Evolutionary conservation across 2,329 filamentous ascomycete genomes (phyloP).

Genomic region (Aspergillus sp.): DNA sequence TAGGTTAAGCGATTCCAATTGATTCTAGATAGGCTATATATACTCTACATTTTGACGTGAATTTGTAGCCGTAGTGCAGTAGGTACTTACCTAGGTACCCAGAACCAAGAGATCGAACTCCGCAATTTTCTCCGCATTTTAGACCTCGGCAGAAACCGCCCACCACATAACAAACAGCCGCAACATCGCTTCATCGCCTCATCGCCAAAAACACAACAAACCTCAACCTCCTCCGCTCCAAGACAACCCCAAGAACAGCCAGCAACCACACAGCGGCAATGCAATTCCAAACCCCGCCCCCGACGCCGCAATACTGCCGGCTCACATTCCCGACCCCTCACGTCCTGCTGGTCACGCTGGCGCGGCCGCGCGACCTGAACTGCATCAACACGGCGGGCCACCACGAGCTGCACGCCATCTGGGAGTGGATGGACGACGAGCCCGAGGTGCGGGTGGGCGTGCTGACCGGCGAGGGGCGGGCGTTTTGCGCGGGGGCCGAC

Average conservation of each 20-base stretch:
- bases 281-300: slow-evolving; percentile 31
- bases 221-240: not conserved
- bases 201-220: no score
- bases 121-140: slow-evolving; percentile 10
- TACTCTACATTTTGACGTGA: not conserved
- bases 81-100: not conserved
- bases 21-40: not conserved
- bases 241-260: not conserved
- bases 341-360: slow-evolving; percentile 50
- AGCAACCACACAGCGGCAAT: slow-evolving; percentile 15
- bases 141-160: slow-evolving; percentile 10
- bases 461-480: slow-evolving; percentile 41
- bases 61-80: not conserved
- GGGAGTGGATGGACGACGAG: slow-evolving; percentile 47
- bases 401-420: slow-evolving; percentile 42
- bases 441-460: slow-evolving; percentile 40
- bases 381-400: slow-evolving; percentile 45
- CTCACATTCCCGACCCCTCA: slow-evolving; percentile 45
- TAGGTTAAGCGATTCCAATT: not conserved
- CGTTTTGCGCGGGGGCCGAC: slow-evolving; percentile 48
- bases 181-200: no score
- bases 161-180: not conserved
- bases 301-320: slow-evolving; percentile 29
- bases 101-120: not conserved
- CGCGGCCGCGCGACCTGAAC: slow-evolving; percentile 44